phyloP scores from a whole-genome alignment of 2,329 filamentous ascomycete species.

The Talaromyces islandicus region DNA sequence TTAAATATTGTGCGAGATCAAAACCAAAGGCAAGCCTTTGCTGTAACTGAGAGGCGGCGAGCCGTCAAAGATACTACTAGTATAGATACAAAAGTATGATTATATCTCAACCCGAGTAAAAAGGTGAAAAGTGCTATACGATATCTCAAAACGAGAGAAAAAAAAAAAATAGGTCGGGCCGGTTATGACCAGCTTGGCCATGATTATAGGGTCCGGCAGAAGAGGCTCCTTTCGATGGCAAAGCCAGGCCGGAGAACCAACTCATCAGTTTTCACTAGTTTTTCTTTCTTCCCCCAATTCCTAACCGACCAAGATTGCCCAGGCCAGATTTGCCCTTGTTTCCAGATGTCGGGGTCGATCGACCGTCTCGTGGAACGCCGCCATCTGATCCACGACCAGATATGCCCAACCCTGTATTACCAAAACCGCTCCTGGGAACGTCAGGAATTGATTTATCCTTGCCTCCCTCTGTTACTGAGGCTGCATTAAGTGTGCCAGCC shows the following conservation, averaged over 20 bases:
- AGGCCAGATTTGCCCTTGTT: conserved; percentile 59
- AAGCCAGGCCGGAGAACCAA: not conserved
- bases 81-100: not conserved
- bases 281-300: conserved; percentile 61
- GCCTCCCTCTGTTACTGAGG: conserved; percentile 18
- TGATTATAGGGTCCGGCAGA: not conserved
- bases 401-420: conserved; percentile 20
- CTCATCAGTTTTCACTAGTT: conserved; percentile 19
- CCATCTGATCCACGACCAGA: conserved; percentile 47
- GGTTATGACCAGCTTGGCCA: too few relatives aligned
- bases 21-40: not conserved
- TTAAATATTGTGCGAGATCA: not conserved
- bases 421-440: conserved; percentile 21
- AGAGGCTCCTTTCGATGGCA: not conserved
- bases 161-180: not conserved
- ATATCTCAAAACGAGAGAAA: not conserved
- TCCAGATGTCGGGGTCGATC: conserved; percentile 30
- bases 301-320: conserved; percentile 64
- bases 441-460: conserved; percentile 31
- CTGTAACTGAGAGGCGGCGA: not conserved
- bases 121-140: not conserved
- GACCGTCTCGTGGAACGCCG: conserved; percentile 15
- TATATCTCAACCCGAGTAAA: not conserved
- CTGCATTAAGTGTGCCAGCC: conserved; percentile 26
- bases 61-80: not conserved